Conservation (phyloP, 495 filamentous ascomycete genomes). For the Aspergillus ostianus region DNA sequence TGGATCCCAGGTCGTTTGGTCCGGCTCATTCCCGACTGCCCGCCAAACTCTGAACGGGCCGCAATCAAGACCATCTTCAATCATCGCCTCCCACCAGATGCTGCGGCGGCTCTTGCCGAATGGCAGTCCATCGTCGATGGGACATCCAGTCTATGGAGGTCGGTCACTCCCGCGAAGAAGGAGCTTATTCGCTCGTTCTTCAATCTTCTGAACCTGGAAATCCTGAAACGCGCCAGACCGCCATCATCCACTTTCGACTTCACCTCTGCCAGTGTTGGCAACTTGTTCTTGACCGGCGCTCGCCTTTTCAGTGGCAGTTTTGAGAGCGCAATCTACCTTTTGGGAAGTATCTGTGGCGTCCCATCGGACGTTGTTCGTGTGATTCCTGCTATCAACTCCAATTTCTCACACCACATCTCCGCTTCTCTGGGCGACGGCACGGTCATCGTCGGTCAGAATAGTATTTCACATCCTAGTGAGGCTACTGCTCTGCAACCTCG, state of each 20-base stretch:
- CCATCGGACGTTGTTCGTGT: conserved; percentile 67
- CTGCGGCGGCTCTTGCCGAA: conserved; percentile 47
- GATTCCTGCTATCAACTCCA: conserved; percentile 87
- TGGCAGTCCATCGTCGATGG: conserved; percentile 92
- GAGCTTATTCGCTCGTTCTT: conserved; percentile 91
- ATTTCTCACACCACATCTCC: conserved; percentile 91
- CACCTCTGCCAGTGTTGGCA: conserved; percentile 83
- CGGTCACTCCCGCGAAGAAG: conserved; percentile 78
- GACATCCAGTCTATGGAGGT: conserved; percentile 68
- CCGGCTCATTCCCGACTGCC: conserved; percentile 76
- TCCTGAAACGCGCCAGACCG: conserved; percentile 77
- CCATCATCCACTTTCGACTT: conserved; percentile 84
- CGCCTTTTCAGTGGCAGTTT: conserved; percentile 79
- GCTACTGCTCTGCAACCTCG: conserved; percentile 47
- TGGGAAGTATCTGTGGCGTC: conserved; percentile 77
- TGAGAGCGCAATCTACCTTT: conserved; percentile 77
- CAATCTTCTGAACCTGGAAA: conserved; percentile 83
- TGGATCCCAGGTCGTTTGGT: conserved; percentile 69
- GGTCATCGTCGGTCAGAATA: conserved; percentile 86
- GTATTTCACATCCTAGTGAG: conserved; percentile 80
- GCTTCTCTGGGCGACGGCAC: conserved; percentile 75
- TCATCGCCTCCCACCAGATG: conserved; percentile 66
- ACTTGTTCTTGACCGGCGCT: conserved; percentile 85
- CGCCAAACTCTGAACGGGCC: conserved; percentile 58
- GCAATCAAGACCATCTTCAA: conserved; percentile 84